Percentiles rank a stretch among this genome's conserved stretches.
phyloP scores from a whole-genome alignment of 352 stramenopile genomes.

The Phytophthora foliorum region DNA sequence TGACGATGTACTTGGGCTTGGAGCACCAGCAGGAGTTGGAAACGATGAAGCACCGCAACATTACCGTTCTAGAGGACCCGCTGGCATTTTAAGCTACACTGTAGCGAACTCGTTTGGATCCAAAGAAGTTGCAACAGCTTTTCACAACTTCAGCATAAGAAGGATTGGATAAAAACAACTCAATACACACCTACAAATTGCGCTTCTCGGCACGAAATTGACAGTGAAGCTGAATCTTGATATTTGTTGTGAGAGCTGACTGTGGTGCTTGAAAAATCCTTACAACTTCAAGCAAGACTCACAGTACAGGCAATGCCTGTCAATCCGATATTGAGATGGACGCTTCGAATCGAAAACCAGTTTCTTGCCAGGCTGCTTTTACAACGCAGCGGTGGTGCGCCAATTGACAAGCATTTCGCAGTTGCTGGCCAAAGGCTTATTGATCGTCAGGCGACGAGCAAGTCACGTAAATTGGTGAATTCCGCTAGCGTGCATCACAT shows the following conservation, averaged over 20 bases:
- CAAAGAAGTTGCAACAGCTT: not conserved
- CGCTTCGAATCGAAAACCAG: too few species aligned
- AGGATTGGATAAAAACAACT: not conserved
- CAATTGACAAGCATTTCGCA: too few species aligned
- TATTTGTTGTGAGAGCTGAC: not conserved
- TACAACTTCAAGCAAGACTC: too few species aligned
- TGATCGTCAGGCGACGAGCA: not conserved
- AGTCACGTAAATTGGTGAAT: not conserved
- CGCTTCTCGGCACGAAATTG: not conserved
- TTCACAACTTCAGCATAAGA: too few species aligned
- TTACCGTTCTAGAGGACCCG: constrained; percentile 38
- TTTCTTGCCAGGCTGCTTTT: too few species aligned
- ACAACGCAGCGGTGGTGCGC: too few species aligned
- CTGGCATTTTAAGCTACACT: constrained; percentile 34
- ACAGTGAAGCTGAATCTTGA: not conserved
- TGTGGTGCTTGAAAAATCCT: not conserved
- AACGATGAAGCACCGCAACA: constrained; percentile 64
- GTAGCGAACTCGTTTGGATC: not conserved
- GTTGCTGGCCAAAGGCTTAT: too few species aligned
- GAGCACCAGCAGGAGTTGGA: constrained; percentile 65
- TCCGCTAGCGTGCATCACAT: not conserved
- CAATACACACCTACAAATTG: too few species aligned
- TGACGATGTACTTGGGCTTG: constrained; percentile 75
- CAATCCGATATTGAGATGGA: not conserved
- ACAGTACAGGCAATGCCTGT: not conserved